phyloP scores from a whole-genome alignment of 805 yeast species.

The Lipomyces mesembrius region DNA sequence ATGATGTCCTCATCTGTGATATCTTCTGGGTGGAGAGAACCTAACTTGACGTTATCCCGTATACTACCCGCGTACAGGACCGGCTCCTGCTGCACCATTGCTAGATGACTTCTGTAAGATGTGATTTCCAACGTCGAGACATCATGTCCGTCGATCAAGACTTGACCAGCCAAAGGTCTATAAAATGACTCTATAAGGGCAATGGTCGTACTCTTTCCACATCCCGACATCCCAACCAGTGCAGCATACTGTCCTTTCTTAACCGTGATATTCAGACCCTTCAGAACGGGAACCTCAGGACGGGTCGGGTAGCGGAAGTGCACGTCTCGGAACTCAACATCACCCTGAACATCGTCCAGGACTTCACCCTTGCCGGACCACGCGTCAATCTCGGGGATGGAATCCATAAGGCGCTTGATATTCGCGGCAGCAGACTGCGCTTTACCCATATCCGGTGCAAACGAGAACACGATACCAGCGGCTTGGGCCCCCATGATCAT shows the following conservation, averaged over 20 bases:
- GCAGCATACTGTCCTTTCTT: conserved; percentile 88
- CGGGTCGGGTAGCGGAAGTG: conserved; percentile 44
- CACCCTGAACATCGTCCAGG: conserved; percentile 50
- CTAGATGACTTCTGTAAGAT: conserved; percentile 57
- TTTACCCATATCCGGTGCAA: conserved; percentile 53
- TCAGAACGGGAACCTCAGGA: conserved; percentile 40
- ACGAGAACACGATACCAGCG: conserved; percentile 50
- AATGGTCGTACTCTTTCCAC: conserved; percentile 52
- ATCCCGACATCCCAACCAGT: conserved; percentile 83
- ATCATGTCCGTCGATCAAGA: conserved; percentile 57
- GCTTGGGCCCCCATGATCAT: conserved; percentile 51
- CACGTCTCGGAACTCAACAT: conserved; percentile 55
- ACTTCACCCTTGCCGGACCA: conserved; percentile 40
- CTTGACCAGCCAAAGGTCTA: conserved; percentile 55
- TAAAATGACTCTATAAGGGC: conserved; percentile 61
- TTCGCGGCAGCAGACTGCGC: conserved; percentile 48
- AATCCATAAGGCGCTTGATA: conserved; percentile 44
- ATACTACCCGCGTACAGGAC: conserved; percentile 76
- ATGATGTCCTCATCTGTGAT: conserved; percentile 48
- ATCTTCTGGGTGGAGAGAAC: conserved; percentile 40
- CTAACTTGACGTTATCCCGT: conserved; percentile 67
- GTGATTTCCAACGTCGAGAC: conserved; percentile 55
- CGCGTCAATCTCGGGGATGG: conserved; percentile 47
- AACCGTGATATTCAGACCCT: conserved; percentile 42
- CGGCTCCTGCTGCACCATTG: conserved; percentile 65